Base-by-base conservation (phyloP, 257 asterid species). In the Scutellaria minor region DNA sequence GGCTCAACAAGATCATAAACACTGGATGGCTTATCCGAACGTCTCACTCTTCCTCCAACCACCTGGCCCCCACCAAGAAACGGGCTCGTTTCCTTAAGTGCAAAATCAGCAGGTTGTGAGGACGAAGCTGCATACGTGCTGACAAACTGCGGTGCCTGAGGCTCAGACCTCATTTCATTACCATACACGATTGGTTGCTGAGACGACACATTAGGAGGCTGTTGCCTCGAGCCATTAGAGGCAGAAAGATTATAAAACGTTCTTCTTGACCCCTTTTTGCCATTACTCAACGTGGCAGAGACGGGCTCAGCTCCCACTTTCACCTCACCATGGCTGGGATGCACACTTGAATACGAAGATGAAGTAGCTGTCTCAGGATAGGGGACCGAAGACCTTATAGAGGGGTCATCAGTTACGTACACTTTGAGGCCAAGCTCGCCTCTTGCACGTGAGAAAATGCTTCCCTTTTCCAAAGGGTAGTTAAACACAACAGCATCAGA, bases 1-100 rank as follows among this genome's bases (percentile, higher is more conserved):
- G 92, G 91, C 85, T 89, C 98, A 35, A 93, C 98, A 37, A 93
- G 97, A 74, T 93, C 97, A 69, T 90, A 93, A 18, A 89, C 74
- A 79, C 87, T 83, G 42, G 85, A 71, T 9, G 64, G 85, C 75
- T 75, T 93, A 20, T 85, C 90, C 7, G 85, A 65, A 52, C 85
- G 88, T 35, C 75, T 79, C 52, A 85, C 95, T 40, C 83, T 80
- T 52, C 97, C 96, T 24, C 89, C 93, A 24, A 86, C 83, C 58
- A 89, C 80, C 63, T 82, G 92, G 53, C 97, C 96, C 20, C 92
- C 96, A 65, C 98, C 98, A 40, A 93, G 97, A 50, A 89, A 20
- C 44, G 97, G 98, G 83, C 85, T 89, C 1, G 96, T 93, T 77
- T 93, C 97, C 73, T 82, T 91, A 54, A 89, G 87, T 6, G 83